Evolutionary conservation across 1,284 basidiomycete genomes (phyloP).

Genomic region (Moesziomyces parantarcticus): DNA sequence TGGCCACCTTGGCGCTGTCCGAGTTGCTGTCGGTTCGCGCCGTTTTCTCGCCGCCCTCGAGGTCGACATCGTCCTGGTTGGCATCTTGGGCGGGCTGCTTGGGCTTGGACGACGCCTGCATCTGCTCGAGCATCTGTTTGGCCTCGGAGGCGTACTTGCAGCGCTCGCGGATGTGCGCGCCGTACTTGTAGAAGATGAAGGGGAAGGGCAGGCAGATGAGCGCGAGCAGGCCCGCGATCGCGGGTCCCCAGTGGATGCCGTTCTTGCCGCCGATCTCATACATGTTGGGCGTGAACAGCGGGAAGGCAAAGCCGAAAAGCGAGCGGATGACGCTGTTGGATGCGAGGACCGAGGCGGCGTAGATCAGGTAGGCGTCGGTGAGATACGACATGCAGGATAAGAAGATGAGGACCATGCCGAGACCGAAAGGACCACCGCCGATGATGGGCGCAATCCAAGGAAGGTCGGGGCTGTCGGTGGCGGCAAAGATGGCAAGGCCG

Average conservation of each 20-base stretch:
- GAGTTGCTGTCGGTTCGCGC: slow-evolving; percentile 12
- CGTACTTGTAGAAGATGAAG: slow-evolving; percentile 70
- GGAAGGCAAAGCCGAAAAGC: slow-evolving; percentile 73
- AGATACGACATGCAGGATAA: slow-evolving; percentile 70
- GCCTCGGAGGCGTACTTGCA: slow-evolving; percentile 68
- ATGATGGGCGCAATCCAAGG: slow-evolving; percentile 66
- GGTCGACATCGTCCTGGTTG: slow-evolving; percentile 18
- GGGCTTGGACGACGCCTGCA: slow-evolving; percentile 24
- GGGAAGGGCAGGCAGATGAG: slow-evolving; percentile 79
- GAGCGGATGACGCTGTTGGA: slow-evolving; percentile 78
- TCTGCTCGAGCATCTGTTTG: slow-evolving; percentile 31
- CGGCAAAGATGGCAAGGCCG: slow-evolving; percentile 68
- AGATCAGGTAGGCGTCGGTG: slow-evolving; percentile 71
- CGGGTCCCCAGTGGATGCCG: slow-evolving; percentile 80
- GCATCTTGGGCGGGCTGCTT: background rate
- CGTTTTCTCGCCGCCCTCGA: slow-evolving; percentile 12
- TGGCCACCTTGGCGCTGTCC: slow-evolving; percentile 6
- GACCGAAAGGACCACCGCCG: slow-evolving; percentile 39
- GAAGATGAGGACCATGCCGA: slow-evolving; percentile 73
- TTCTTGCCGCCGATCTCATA: slow-evolving; percentile 70
- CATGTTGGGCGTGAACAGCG: slow-evolving; percentile 72
- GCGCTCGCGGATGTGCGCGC: slow-evolving; percentile 69
- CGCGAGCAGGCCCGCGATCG: slow-evolving; percentile 77
- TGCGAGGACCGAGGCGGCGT: slow-evolving; percentile 72
- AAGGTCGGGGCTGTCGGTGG: slow-evolving; percentile 54